A percentile compares a stretch with the other conserved stretches of the same genome.
phyloP scores from a whole-genome alignment of 164 flowering plant species.

The Tetracentron sinense region DNA sequence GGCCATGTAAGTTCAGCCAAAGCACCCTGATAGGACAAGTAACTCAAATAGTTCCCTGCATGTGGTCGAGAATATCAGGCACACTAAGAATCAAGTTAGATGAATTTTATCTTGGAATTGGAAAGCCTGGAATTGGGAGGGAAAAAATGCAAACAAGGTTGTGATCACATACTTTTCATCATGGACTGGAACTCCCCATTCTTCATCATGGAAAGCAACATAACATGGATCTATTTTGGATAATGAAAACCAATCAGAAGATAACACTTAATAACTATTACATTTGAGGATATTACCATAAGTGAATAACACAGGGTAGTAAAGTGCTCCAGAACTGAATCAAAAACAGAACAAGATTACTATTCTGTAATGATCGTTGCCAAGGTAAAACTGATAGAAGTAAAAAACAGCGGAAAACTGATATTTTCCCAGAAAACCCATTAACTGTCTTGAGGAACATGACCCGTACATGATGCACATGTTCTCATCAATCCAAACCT shows the following conservation, averaged over 20 bases:
- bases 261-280: not conserved
- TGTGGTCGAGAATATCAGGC: not conserved
- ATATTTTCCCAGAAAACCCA: no score
- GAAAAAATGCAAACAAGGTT: not conserved
- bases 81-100: not conserved
- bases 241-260: conserved; percentile 1
- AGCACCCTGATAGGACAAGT: conserved; percentile 42
- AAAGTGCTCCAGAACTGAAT: no score
- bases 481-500: no score
- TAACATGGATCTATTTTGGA: conserved; percentile 34
- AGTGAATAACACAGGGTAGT: not conserved
- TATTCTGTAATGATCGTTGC: no score
- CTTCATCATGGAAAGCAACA: conserved; percentile 52
- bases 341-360: no score
- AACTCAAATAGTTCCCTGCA: conserved; percentile 48
- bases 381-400: no score
- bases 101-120: not conserved
- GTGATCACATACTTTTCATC: conserved; percentile 45
- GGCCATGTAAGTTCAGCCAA: conserved; percentile 58
- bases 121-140: not conserved
- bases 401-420: no score
- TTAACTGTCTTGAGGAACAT: no score
- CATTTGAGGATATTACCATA: not conserved
- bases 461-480: no score
- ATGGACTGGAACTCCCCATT: conserved; percentile 58